Evolutionary conservation across 345 rosid genomes (phyloP).

Genomic region (Murraya koenigii): DNA sequence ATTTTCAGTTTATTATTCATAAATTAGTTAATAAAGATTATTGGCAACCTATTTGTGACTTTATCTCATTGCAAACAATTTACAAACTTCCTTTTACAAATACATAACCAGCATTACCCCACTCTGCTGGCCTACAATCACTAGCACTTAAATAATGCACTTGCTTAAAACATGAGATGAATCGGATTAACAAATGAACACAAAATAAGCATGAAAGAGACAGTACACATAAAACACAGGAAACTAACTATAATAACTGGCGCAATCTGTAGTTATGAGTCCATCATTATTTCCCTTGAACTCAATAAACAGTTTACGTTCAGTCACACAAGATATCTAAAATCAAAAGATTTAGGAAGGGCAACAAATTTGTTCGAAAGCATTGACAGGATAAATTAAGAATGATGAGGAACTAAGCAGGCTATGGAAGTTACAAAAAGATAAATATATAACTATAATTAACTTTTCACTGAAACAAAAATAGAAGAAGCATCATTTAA

Average conservation of each 20-base stretch:
- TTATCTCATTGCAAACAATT: background rate
- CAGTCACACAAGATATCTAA: background rate
- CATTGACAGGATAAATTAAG: background rate
- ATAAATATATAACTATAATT: background rate
- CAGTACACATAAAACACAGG: background rate
- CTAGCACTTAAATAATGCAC: background rate
- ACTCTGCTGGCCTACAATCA: background rate
- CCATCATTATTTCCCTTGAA: background rate
- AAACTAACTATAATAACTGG: no score
- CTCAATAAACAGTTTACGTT: background rate
- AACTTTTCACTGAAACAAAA: background rate
- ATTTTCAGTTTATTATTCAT: background rate
- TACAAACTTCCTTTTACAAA: background rate
- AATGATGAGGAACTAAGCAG: background rate
- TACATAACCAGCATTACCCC: background rate
- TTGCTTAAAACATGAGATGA: background rate
- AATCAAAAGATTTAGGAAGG: background rate
- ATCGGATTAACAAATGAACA: background rate
- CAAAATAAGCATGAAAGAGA: background rate
- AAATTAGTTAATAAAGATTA: background rate
- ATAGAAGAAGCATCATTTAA: conserved; percentile 5
- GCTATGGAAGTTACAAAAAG: background rate
- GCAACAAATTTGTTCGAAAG: background rate
- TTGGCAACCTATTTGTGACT: no score
- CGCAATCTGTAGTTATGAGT: background rate